Base-by-base conservation (phyloP, 805 yeast genomes). In the Pichia gijzeniarum region DNA sequence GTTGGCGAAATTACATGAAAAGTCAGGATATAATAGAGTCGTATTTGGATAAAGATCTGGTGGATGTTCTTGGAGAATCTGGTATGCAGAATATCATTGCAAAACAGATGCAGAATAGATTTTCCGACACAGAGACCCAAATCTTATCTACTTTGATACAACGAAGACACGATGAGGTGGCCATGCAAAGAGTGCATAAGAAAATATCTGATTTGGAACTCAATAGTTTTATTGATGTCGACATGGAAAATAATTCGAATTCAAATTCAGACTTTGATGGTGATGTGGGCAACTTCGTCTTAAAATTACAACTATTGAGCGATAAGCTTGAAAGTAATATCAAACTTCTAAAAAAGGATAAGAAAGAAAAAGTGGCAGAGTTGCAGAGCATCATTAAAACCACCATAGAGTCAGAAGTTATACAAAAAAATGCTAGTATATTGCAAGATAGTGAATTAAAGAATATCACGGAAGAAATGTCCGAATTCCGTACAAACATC, bases 231-330 rank as follows among this genome's bases (percentile, higher is more conserved):
- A 38, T 40, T 12, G 52, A 48, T 30, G 14, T 12, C 33, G 33
- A 30, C 14, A 13, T 14, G 16, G 16, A 6, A 30, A 13, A 5
- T n/a, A 30, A 43, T 5, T 47, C 38, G 5, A 22, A 55, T 25
- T 25, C 14, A 51, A 50, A 6, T 14, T 14, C 14, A 7, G 38
- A 19, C 20, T n/a, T 28, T 28, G 58, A 57, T 36, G 39, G 35
- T 8, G 53, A 57, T 38, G 44, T 60, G 10, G 34, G 25, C 3
- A 40, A 51, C 0, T 43, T 61, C 30, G 43, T 58, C 13, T 30
- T 28, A 12, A 54, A 60, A 12, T 50, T 73, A 50, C 49, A 47
- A 1, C 41, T 39, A 6, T 47, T 73, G 22, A 54, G 61, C n/a
- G 39, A 52, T 1, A 54, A 64, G 0, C 25, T 71, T 6, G 62